Evolutionary conservation across 139 green algal species (phyloP).

Genomic region (Axilococcus clingmanii): DNA sequence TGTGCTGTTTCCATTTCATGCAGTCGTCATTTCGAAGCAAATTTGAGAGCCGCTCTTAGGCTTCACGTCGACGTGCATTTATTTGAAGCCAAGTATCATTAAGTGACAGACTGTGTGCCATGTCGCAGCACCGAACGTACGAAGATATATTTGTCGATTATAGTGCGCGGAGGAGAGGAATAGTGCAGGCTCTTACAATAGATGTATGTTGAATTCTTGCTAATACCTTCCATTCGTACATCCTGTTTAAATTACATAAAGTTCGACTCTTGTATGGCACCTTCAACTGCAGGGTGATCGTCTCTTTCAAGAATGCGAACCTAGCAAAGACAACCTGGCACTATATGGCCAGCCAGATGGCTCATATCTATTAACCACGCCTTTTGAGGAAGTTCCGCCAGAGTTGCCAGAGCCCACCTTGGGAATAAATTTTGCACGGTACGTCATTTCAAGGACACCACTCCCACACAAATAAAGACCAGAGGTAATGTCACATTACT

Average conservation of each 20-base stretch:
- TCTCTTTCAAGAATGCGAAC: constrained; percentile 70
- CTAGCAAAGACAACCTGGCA: constrained; percentile 92
- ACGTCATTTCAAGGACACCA: too few species aligned
- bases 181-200: constrained; percentile 13
- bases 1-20: too few species aligned
- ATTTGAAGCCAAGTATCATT: too few species aligned
- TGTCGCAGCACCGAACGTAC: too few species aligned
- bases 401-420: constrained; percentile 94
- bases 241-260: not conserved
- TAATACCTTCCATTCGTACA: not conserved
- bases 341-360: constrained; percentile 83
- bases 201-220: constrained; percentile 9
- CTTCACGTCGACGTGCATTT: too few species aligned
- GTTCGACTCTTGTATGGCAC: too few species aligned
- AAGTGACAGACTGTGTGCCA: too few species aligned
- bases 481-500: not conserved
- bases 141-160: constrained; percentile 22
- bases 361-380: constrained; percentile 79
- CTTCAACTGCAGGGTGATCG: constrained; percentile 11
- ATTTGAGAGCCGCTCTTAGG: too few species aligned
- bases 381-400: constrained; percentile 91
- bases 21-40: too few species aligned
- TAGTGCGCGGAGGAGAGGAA: constrained; percentile 9
- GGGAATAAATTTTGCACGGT: constrained; percentile 94
- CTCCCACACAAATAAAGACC: not conserved